Base-by-base conservation (phyloP, 2,329 filamentous ascomycete species). In the Zymoseptoria crescenta region DNA sequence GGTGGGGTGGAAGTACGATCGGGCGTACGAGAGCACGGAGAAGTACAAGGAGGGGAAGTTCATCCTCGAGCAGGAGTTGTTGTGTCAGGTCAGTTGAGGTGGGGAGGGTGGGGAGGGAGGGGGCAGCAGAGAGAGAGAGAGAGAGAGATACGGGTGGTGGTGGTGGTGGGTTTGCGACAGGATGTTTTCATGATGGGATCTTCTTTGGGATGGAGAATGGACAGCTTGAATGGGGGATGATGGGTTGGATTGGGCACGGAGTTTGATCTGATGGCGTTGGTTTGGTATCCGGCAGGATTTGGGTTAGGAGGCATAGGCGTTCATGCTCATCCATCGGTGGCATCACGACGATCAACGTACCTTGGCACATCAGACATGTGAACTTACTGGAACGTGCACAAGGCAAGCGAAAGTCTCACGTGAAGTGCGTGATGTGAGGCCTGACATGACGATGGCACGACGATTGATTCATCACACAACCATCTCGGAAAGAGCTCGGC, bases 31-130 rank as follows among this genome's bases (percentile, higher is more conserved):
- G 78, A 76, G 80, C 35, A 87, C 82, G 64, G 93, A 99, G 82
- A 96, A 96, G 77, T 99, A 99, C 78, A 99, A 99, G 80, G 94
- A 99, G 80, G 92, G 91, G 58, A 99, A 97, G 78, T 97, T 89
- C 74, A 99, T 99, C 61, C 81, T 99, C 59, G 93, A 97, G 79
- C 89, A 89, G 30, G 92, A 96, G 78, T 77, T 96, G 64, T 80
- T 97, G 48, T 93, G 89, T 75, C 87, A 85, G 66, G 91, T 96
- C 56, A 79, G 73, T 53, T 80, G 69, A 75, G 24, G 49, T 56
- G 10, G 16, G 52, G 10, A 7, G 20, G 8, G n/a, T 7, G 48
- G 48, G 16, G 21, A 27, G 50, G 27, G 20, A 52, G 55, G 3
- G 55, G 21, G 50, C 49, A 24, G 3, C 4, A 49, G 16, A 9